These are phyloP conservation scores for Cytospora mali DNA, from an alignment of 2,329 filamentous ascomycete genomes.

Conservation along the genomic window DNA sequence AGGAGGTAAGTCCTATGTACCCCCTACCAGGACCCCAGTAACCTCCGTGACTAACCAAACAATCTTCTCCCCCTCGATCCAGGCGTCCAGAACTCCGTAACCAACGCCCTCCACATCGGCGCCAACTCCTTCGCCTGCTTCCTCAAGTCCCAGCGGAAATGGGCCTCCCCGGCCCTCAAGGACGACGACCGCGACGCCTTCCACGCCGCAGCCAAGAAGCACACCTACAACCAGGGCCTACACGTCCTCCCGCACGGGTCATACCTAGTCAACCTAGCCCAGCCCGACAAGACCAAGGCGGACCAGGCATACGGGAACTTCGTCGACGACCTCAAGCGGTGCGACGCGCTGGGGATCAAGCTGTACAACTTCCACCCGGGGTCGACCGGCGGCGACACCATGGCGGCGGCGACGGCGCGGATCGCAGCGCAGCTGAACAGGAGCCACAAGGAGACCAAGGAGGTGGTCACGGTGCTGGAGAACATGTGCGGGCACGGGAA, in stretches of 20 bases:
- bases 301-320: slow-evolving; percentile 85
- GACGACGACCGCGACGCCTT: slow-evolving; percentile 71
- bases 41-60: slow-evolving; percentile 4
- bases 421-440: slow-evolving; percentile 83
- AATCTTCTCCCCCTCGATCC: slow-evolving; percentile 22
- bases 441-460: slow-evolving; percentile 74
- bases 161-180: slow-evolving; percentile 79
- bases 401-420: slow-evolving; percentile 71
- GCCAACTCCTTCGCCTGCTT: slow-evolving; percentile 95
- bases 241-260: slow-evolving; percentile 90
- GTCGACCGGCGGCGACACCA: slow-evolving; percentile 69
- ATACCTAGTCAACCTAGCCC: slow-evolving; percentile 94
- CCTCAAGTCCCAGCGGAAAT: slow-evolving; percentile 94
- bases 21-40: neutral
- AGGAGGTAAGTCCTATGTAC: slow-evolving; percentile 61
- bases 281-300: slow-evolving; percentile 77
- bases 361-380: slow-evolving; percentile 99
- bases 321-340: slow-evolving; percentile 83
- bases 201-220: slow-evolving; percentile 64
- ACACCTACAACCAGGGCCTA: slow-evolving; percentile 70
- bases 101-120: slow-evolving; percentile 77
- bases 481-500: slow-evolving; percentile 95
- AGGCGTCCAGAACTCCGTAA: slow-evolving; percentile 88
- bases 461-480: slow-evolving; percentile 83
- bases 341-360: slow-evolving; percentile 80